A percentile compares a stretch with the other conserved stretches of the same genome.
Evolutionary conservation across 192 early-diverging fungal genomes (phyloP).

Genomic region (Umbelopsis sp.): DNA sequence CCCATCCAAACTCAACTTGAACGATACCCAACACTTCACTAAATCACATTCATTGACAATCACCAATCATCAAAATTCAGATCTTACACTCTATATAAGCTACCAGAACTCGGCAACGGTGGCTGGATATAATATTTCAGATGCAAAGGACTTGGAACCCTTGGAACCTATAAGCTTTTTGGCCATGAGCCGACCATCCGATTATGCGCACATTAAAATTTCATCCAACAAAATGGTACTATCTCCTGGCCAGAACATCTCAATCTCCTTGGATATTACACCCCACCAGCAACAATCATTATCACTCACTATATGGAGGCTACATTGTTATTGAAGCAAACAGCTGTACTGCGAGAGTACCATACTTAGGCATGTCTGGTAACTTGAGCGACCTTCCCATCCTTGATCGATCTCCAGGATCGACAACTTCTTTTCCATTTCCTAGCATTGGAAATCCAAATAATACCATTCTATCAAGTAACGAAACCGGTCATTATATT

Average conservation of each 20-base stretch:
- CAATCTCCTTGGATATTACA: conserved; percentile 9
- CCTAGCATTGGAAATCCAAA: conserved; percentile 30
- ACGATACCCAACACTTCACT: conserved; percentile 43
- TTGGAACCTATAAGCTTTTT: conserved; percentile 23
- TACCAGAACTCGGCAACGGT: conserved; percentile 33
- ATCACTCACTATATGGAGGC: conserved; percentile 44
- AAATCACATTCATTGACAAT: conserved; percentile 32
- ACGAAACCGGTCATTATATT: background rate
- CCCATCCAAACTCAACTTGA: conserved; percentile 49
- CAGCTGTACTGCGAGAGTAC: conserved; percentile 25
- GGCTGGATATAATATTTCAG: conserved; percentile 35
- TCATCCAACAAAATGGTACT: background rate
- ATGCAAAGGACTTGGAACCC: background rate
- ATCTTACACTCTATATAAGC: conserved; percentile 29
- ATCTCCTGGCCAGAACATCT: background rate
- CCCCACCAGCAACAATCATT: conserved; percentile 28
- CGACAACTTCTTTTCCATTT: conserved; percentile 18
- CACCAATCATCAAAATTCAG: conserved; percentile 36
- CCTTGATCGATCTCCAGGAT: conserved; percentile 24
- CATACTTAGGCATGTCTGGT: conserved; percentile 47
- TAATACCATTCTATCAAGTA: background rate
- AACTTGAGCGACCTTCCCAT: conserved; percentile 43
- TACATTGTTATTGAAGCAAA: conserved; percentile 28
- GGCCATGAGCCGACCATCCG: background rate
- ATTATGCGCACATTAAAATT: conserved; percentile 12